phyloP scores from a whole-genome alignment of 495 filamentous ascomycete genomes.

The Pyrenopolyporus hunteri region DNA sequence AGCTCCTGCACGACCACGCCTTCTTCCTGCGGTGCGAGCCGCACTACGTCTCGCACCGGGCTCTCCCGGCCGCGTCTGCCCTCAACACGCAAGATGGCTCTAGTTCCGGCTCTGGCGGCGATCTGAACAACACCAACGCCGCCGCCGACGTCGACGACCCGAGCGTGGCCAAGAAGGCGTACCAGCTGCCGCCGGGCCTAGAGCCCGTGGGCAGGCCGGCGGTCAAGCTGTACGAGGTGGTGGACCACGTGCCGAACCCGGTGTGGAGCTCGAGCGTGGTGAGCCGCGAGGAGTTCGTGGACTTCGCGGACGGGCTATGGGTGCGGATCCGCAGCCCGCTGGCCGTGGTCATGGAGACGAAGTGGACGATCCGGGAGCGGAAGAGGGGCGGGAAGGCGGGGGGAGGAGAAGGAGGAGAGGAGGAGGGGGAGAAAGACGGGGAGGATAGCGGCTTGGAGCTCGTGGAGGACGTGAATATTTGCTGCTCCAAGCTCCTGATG shows the following conservation, averaged over 20 bases:
- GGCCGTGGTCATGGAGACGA: conserved; percentile 53
- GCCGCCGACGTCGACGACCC: too few relatives aligned
- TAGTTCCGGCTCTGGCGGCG: too few relatives aligned
- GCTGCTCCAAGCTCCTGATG: conserved; percentile 50
- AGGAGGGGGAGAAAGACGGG: conserved; percentile 30
- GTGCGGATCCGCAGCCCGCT: conserved; percentile 54
- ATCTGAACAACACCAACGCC: conserved; percentile 27
- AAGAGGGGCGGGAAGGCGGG: not conserved
- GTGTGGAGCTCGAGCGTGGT: conserved; percentile 56
- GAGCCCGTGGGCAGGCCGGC: conserved; percentile 19
- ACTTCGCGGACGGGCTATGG: conserved; percentile 49
- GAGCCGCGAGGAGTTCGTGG: conserved; percentile 53
- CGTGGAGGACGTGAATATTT: conserved; percentile 49
- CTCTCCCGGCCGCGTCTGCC: conserved; percentile 17
- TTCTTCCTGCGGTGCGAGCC: conserved; percentile 55
- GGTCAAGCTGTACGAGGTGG: conserved; percentile 40
- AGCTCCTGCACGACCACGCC: conserved; percentile 65
- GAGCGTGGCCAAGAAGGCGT: conserved; percentile 42
- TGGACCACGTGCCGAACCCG: conserved; percentile 42
- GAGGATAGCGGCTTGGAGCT: conserved; percentile 43
- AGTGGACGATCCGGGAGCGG: conserved; percentile 46
- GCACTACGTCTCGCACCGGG: conserved; percentile 47
- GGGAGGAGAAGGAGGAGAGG: conserved; percentile 24
- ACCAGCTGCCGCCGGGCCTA: conserved; percentile 47
- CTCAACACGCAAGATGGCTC: too few relatives aligned